Conservation (phyloP, 2,329 filamentous ascomycete species). For the Alternaria panax region DNA sequence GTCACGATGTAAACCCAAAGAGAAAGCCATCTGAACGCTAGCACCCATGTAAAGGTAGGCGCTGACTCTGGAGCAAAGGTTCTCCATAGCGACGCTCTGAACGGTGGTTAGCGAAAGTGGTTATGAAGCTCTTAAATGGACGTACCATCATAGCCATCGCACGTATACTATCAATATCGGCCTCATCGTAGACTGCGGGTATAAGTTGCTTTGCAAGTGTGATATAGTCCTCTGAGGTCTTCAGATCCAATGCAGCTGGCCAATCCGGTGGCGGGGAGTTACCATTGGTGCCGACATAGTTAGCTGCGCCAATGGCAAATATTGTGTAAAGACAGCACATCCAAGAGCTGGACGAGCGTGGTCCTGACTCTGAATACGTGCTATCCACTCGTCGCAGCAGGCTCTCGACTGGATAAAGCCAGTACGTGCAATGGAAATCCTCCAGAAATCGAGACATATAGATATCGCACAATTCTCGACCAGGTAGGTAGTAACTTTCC, state of each 20-base stretch:
- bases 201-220: conserved; percentile 45
- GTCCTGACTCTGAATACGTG: conserved; percentile 38
- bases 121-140: neutral
- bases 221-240: conserved; percentile 44
- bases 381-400: conserved; percentile 42
- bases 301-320: conserved; percentile 44
- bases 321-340: conserved; percentile 49
- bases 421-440: conserved; percentile 48
- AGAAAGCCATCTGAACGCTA: conserved; percentile 47
- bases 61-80: conserved; percentile 44
- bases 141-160: conserved; percentile 46
- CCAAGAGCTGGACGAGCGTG: conserved; percentile 41
- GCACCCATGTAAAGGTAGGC: conserved; percentile 49
- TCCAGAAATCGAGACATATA: conserved; percentile 46
- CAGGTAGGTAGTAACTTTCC: conserved; percentile 42
- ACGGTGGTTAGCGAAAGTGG: conserved; percentile 11
- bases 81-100: conserved; percentile 47
- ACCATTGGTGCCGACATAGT: conserved; percentile 28
- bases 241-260: conserved; percentile 29
- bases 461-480: conserved; percentile 37
- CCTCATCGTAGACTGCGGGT: conserved; percentile 44
- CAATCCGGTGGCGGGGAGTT: conserved; percentile 32
- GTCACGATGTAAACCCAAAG: conserved; percentile 47
- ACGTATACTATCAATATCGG: conserved; percentile 48
- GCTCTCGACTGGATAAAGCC: conserved; percentile 46